These are phyloP conservation scores for Xylariomycetidae sp. DNA, from an alignment of 2,329 filamentous ascomycete species.

Conservation along the genomic window DNA sequence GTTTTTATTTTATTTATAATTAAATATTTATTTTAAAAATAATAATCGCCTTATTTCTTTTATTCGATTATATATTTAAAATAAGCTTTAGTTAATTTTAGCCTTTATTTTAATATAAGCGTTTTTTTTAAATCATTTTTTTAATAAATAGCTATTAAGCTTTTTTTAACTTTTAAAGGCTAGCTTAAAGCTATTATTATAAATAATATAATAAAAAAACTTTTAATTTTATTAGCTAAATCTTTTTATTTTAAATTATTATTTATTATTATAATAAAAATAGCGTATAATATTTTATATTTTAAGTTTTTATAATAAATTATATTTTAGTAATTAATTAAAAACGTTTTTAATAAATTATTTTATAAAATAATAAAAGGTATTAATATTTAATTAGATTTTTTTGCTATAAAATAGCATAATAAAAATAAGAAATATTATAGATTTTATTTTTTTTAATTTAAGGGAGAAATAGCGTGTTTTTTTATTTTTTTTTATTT, in stretches of 20 bases:
- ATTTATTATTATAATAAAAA: neutral
- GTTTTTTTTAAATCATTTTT: too few relatives aligned
- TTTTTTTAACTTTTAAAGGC: neutral
- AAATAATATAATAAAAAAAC: neutral
- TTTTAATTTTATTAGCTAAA: too few relatives aligned
- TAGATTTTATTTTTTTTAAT: neutral
- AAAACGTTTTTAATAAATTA: neutral
- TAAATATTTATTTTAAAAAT: too few relatives aligned
- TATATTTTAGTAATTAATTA: neutral
- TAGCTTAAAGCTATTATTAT: conserved; percentile 1
- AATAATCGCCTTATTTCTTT: too few relatives aligned
- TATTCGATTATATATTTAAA: too few relatives aligned
- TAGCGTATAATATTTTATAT: neutral
- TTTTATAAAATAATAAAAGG: neutral
- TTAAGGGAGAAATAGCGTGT: neutral
- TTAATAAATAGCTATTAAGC: too few relatives aligned
- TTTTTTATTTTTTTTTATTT: neutral
- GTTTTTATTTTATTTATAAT: too few relatives aligned
- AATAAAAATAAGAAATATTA: conserved; percentile 1
- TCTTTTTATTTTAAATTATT: too few relatives aligned
- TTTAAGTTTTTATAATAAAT: neutral
- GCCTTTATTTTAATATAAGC: too few relatives aligned
- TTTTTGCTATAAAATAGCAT: too few relatives aligned
- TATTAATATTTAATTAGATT: too few relatives aligned
- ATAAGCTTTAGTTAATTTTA: too few relatives aligned